Evolutionary conservation across 2,329 filamentous ascomycete genomes (phyloP), one percentile per base, ranked within the genome.

Genomic region (Sphaerulina populicola): DNA sequence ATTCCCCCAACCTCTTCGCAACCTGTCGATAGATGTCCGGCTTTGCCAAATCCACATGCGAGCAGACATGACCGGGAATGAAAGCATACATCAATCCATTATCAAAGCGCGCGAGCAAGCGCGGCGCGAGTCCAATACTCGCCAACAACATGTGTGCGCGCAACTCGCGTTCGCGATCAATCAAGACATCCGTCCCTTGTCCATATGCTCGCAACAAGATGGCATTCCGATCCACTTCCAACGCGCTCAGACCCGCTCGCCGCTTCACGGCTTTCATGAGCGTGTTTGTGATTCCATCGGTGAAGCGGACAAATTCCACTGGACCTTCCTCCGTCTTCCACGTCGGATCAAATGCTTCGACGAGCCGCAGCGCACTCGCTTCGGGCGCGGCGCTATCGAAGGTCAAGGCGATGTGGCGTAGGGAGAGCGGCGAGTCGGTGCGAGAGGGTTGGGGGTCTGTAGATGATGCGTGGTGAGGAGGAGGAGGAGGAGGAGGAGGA

Each of bases 241-340:
- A 81, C 62, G 85, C 79, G 45, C 86, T 83, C 59, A 85, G 75
- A 44, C 86, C 87, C 11, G 80, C 76, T 51, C 75, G 76, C 59
- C 76, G 79, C 67, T 88, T 87, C 65, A 86, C 72, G n/a, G 83
- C 82, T 68, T 90, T 90, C 57, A 89, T 76, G 44, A 91, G 74
- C 58, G 90, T 97, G 72, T 98, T 98, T 60, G 93, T 98, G 72
- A 97, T 98, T 66, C 93, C 93, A 65, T 98, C 93, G 36, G 89
- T 98, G 74, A 97, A 98, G 58, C 86, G 84, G 60, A 88, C 78
- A 66, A 97, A 88, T 64, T 93, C 83, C 62, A 98, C 78, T 39
- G 83, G 79, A 51, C 86, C 85, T 58, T 83, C 81, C 33, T 79
- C 74, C 6, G 78, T 77, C 60, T 82, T 77, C 93, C 93, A 98